Conservation (phyloP, 148 eudicot species). For the Selenicereus undatus region DNA sequence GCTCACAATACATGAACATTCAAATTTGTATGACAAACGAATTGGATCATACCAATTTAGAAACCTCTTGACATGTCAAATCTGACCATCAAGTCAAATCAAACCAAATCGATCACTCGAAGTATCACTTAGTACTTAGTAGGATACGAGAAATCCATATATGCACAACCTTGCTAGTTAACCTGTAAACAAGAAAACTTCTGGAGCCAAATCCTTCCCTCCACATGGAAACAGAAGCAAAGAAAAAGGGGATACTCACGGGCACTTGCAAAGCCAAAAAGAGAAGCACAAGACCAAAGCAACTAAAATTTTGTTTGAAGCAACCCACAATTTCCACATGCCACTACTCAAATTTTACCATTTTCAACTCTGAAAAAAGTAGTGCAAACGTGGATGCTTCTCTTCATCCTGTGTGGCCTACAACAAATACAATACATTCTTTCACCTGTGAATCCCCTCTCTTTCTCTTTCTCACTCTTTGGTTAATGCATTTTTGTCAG, state of each 20-base stretch:
- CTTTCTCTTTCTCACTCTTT: constrained; percentile 11
- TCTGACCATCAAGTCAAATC: neutral
- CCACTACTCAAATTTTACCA: neutral
- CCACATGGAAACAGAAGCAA: constrained; percentile 16
- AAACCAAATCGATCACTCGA: neutral
- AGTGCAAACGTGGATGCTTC: constrained; percentile 54
- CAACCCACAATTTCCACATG: neutral
- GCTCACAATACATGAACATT: too few species aligned
- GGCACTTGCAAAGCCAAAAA: constrained; percentile 12
- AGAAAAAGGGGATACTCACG: constrained; percentile 25
- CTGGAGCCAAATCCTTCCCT: neutral
- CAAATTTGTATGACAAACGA: too few species aligned
- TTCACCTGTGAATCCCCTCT: constrained; percentile 35
- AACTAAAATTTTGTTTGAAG: neutral
- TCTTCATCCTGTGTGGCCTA: constrained; percentile 1
- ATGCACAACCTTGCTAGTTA: neutral
- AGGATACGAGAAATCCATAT: neutral
- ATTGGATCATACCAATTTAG: neutral
- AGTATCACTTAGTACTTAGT: neutral
- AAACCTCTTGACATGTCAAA: neutral
- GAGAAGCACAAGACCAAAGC: neutral
- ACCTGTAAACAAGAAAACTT: neutral
- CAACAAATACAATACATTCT: constrained; percentile 9
- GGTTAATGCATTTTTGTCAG: constrained; percentile 37
- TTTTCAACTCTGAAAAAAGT: constrained; percentile 16